These are phyloP conservation scores for Fusarium tricinctum DNA, from an alignment of 2,329 filamentous ascomycete species.

Conservation along the genomic window DNA sequence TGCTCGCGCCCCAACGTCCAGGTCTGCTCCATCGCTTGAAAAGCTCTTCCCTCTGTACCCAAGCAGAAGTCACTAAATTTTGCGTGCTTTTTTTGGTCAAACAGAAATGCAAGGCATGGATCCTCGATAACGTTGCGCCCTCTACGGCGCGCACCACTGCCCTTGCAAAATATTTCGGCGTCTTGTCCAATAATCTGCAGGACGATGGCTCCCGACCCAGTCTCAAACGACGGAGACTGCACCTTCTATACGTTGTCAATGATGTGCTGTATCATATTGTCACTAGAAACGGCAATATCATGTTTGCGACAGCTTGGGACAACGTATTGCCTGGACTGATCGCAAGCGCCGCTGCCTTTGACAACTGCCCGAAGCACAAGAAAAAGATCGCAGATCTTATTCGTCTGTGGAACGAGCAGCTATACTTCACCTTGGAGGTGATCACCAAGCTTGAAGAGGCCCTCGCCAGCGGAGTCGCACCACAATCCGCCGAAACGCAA, in stretches of 20 bases:
- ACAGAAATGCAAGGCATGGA: slow-evolving; percentile 92
- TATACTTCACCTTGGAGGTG: slow-evolving; percentile 70
- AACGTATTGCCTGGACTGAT: slow-evolving; percentile 73
- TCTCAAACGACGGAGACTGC: slow-evolving; percentile 76
- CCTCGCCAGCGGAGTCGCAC: slow-evolving; percentile 59
- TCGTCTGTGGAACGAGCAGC: slow-evolving; percentile 76
- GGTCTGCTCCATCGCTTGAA: slow-evolving; percentile 73
- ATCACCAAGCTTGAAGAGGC: slow-evolving; percentile 72
- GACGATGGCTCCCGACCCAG: slow-evolving; percentile 61
- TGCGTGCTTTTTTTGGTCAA: slow-evolving; percentile 47
- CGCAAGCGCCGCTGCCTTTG: slow-evolving; percentile 68
- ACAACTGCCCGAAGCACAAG: slow-evolving; percentile 74
- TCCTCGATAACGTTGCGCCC: slow-evolving; percentile 77
- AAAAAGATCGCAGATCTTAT: slow-evolving; percentile 75
- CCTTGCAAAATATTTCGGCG: slow-evolving; percentile 81
- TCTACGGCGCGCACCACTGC: slow-evolving; percentile 76
- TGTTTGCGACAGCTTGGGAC: slow-evolving; percentile 70
- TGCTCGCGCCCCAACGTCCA: slow-evolving; percentile 88
- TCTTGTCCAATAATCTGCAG: slow-evolving; percentile 68
- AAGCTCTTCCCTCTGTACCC: slow-evolving; percentile 46
- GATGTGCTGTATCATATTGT: slow-evolving; percentile 81
- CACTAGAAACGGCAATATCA: slow-evolving; percentile 63
- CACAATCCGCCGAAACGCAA: slow-evolving; percentile 40
- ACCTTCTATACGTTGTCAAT: slow-evolving; percentile 83
- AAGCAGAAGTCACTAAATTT: slow-evolving; percentile 50